Conservation (phyloP, 371 early-diverging fungal species). For the Circinella minor region DNA sequence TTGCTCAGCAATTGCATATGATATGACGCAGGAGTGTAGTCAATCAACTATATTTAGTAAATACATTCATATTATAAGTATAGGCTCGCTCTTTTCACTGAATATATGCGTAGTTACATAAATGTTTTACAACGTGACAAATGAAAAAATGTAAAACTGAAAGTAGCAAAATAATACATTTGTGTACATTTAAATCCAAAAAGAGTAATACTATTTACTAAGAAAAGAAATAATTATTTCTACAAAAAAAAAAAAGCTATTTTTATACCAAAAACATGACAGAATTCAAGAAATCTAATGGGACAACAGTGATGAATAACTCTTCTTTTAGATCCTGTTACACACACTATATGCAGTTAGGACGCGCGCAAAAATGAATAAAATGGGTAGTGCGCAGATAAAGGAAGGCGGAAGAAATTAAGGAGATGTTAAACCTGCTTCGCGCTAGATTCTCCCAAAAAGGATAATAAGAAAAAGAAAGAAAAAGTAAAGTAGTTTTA, state of each 20-base stretch:
- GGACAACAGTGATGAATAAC: neutral
- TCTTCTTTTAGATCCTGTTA: neutral
- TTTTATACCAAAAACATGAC: neutral
- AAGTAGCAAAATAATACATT: too few relatives aligned
- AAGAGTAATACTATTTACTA: neutral
- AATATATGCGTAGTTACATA: neutral
- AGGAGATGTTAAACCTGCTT: too few relatives aligned
- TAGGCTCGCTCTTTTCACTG: neutral
- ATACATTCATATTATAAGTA: too few relatives aligned
- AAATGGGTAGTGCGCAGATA: neutral
- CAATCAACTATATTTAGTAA: too few relatives aligned
- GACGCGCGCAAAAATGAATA: neutral
- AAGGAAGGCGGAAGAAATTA: neutral
- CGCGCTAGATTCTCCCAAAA: too few relatives aligned
- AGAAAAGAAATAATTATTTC: neutral
- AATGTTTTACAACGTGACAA: neutral
- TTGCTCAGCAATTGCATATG: too few relatives aligned
- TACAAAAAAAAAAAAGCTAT: neutral
- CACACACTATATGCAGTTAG: neutral
- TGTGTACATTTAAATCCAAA: too few relatives aligned
- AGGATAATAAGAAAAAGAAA: too few relatives aligned
- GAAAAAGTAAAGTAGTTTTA: too few relatives aligned
- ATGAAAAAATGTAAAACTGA: neutral
- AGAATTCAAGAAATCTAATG: neutral
- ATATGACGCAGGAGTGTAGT: too few relatives aligned